phyloP scores from a whole-genome alignment of 2,329 filamentous ascomycete species.

The Claviceps paspali region DNA sequence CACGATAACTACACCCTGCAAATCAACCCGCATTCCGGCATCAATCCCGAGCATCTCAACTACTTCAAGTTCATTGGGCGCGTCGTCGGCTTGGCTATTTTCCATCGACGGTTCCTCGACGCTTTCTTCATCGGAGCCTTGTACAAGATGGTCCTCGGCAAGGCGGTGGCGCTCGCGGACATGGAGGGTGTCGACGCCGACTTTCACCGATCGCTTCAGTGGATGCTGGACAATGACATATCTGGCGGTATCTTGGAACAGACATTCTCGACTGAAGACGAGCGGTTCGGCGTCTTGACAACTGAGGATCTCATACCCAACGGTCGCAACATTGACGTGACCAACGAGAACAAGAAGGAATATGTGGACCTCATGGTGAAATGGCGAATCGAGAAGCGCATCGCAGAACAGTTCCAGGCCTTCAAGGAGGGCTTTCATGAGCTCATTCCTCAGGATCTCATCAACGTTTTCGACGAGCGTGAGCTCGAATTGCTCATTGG shows the following conservation, averaged over 20 bases:
- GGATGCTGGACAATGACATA: conserved; percentile 97
- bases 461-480: conserved; percentile 97
- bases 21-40: conserved; percentile 98
- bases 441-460: conserved; percentile 86
- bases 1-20: conserved; percentile 99
- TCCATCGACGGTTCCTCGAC: conserved; percentile 93
- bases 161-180: conserved; percentile 78
- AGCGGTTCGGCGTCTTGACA: conserved; percentile 86
- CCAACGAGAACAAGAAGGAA: conserved; percentile 97
- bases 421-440: conserved; percentile 97
- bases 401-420: conserved; percentile 94
- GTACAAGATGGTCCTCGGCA: conserved; percentile 98
- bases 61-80: conserved; percentile 99
- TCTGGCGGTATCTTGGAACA: conserved; percentile 81
- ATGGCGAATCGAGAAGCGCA: conserved; percentile 98
- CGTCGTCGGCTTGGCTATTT: conserved; percentile 91
- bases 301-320: conserved; percentile 87
- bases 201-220: conserved; percentile 89
- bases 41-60: conserved; percentile 97
- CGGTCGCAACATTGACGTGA: conserved; percentile 86
- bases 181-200: conserved; percentile 99
- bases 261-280: conserved; percentile 93
- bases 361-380: conserved; percentile 98
- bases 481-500: conserved; percentile 93
- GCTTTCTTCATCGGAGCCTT: conserved; percentile 98